Conservation (phyloP, 163 green algal species). For the Scenedesmus sp. region DNA sequence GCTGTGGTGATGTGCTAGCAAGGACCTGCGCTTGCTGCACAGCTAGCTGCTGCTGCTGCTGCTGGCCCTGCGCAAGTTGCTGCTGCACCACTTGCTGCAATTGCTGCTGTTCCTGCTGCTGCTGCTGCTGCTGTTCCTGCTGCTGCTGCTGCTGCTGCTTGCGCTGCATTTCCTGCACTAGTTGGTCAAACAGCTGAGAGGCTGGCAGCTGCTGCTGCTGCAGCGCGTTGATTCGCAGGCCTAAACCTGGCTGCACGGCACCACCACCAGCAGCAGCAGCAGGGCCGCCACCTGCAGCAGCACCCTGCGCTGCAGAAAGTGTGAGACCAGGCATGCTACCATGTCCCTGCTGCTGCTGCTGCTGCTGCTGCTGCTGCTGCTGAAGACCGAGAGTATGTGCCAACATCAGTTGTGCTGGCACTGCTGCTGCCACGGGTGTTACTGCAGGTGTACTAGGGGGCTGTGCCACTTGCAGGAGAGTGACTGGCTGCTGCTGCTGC, state of each 20-base stretch:
- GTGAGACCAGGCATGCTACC: background rate
- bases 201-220: background rate
- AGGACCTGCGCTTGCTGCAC: background rate
- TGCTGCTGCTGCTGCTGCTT: background rate
- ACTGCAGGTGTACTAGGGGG: background rate
- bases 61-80: conserved; percentile 1
- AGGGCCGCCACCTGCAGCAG: background rate
- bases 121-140: background rate
- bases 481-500: background rate
- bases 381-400: background rate
- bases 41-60: conserved; percentile 12
- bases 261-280: background rate
- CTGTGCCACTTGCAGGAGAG: background rate
- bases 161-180: background rate
- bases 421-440: background rate
- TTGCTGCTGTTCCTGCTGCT: conserved; percentile 6
- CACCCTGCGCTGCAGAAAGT: background rate
- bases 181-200: conserved; percentile 4
- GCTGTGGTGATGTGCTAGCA: background rate
- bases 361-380: background rate
- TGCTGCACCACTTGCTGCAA: background rate
- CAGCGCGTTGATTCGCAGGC: background rate
- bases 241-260: background rate
- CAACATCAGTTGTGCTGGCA: background rate
- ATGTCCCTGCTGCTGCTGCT: background rate